Conservation (phyloP, 805 yeast species). For the Metschnikowia continentalis region DNA sequence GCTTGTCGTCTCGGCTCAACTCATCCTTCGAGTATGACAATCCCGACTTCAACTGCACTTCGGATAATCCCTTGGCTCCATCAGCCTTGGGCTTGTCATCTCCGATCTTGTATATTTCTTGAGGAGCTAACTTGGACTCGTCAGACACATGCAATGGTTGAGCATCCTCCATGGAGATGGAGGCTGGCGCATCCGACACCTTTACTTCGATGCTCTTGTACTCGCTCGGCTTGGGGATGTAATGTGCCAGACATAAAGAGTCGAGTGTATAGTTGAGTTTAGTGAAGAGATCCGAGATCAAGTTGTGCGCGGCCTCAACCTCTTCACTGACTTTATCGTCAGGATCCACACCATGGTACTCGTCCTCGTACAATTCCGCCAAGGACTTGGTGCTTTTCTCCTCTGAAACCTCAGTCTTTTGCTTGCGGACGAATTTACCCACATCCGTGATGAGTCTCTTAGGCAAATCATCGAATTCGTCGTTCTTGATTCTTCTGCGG, state of each 20-base stretch:
- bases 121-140: constrained; percentile 84
- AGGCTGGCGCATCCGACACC: constrained; percentile 58
- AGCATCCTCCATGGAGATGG: constrained; percentile 92
- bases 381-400: constrained; percentile 81
- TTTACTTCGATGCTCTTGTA: constrained; percentile 70
- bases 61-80: constrained; percentile 36
- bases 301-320: constrained; percentile 69
- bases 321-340: constrained; percentile 57
- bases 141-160: constrained; percentile 82
- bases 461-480: constrained; percentile 80
- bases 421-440: constrained; percentile 46
- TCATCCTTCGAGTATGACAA: constrained; percentile 78
- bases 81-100: constrained; percentile 33
- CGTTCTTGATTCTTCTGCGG: constrained; percentile 69
- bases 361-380: constrained; percentile 91
- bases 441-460: constrained; percentile 66
- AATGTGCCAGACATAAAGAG: constrained; percentile 90
- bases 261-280: constrained; percentile 70
- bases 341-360: constrained; percentile 48
- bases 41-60: constrained; percentile 72
- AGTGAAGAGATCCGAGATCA: constrained; percentile 62
- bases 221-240: constrained; percentile 84
- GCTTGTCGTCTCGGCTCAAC: constrained; percentile 77
- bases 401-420: constrained; percentile 69
- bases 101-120: constrained; percentile 70